A percentile compares a stretch with the other conserved stretches of the same genome.
Conservation (phyloP, 2,329 filamentous ascomycete species). For the Alternaria hordeiaustralica region DNA sequence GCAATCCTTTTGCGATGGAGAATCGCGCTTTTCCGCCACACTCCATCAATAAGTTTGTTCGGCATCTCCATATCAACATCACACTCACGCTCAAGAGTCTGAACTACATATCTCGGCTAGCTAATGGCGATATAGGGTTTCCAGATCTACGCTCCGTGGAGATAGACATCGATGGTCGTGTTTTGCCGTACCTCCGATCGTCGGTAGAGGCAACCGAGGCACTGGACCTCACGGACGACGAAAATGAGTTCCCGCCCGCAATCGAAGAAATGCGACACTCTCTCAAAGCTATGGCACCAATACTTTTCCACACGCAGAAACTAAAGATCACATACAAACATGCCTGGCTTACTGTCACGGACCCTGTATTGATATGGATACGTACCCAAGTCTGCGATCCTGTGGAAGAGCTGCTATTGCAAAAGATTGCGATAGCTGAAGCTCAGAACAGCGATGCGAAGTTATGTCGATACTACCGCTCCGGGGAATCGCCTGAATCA, state of each 20-base stretch:
- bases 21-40: too few species aligned
- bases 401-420: background rate
- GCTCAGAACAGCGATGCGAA: background rate
- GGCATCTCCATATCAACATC: too few species aligned
- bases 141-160: too few species aligned
- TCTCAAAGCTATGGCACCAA: background rate
- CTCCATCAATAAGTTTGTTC: too few species aligned
- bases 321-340: background rate
- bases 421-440: background rate
- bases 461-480: background rate
- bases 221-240: background rate
- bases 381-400: background rate
- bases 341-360: background rate
- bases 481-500: background rate
- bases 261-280: background rate
- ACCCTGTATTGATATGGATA: too few species aligned
- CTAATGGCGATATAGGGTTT: too few species aligned
- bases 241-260: background rate
- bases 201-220: too few species aligned
- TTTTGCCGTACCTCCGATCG: too few species aligned
- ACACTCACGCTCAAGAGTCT: too few species aligned
- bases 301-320: background rate
- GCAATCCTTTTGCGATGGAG: too few species aligned
- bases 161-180: too few species aligned
- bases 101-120: too few species aligned